phyloP scores from a whole-genome alignment of 2,329 filamentous ascomycete genomes.

The Calonectria fujianensis region DNA sequence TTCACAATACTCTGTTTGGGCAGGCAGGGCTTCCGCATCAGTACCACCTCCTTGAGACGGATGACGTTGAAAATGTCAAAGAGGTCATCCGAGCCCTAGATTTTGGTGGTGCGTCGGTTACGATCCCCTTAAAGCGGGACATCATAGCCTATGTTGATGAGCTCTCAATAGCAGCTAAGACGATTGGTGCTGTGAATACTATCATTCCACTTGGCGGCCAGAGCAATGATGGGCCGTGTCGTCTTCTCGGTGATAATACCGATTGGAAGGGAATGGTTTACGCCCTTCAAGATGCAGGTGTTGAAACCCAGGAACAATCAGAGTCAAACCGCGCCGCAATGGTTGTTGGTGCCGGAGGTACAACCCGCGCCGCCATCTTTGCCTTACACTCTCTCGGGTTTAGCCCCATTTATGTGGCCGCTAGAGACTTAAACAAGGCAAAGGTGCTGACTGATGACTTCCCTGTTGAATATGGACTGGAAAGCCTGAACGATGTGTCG shows the following conservation, averaged over 20 bases:
- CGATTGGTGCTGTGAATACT: slow-evolving; percentile 96
- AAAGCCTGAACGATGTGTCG: slow-evolving; percentile 72
- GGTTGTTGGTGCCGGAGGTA: slow-evolving; percentile 94
- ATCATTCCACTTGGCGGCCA: slow-evolving; percentile 77
- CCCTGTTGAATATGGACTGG: slow-evolving; percentile 82
- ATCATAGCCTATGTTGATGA: slow-evolving; percentile 88
- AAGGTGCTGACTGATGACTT: slow-evolving; percentile 82
- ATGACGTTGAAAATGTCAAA: slow-evolving; percentile 75
- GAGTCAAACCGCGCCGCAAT: slow-evolving; percentile 82
- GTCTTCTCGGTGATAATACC: slow-evolving; percentile 91
- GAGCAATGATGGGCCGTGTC: slow-evolving; percentile 65
- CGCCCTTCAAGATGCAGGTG: slow-evolving; percentile 82
- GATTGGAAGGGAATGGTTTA: slow-evolving; percentile 96
- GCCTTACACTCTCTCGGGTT: slow-evolving; percentile 90
- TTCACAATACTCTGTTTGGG: slow-evolving; percentile 91
- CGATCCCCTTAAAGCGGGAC: slow-evolving; percentile 94
- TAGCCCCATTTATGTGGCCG: slow-evolving; percentile 89
- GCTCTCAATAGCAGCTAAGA: slow-evolving; percentile 84
- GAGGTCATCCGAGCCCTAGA: slow-evolving; percentile 80
- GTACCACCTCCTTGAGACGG: slow-evolving; percentile 87
- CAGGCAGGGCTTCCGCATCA: slow-evolving; percentile 87
- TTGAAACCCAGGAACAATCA: slow-evolving; percentile 62
- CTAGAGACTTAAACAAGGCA: slow-evolving; percentile 83
- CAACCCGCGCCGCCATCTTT: slow-evolving; percentile 92
- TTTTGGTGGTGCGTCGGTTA: slow-evolving; percentile 96